A percentile compares a stretch with the other conserved stretches of the same genome.
phyloP scores from a whole-genome alignment of 352 stramenopile species.

The Stephanocyclus meneghinianus region DNA sequence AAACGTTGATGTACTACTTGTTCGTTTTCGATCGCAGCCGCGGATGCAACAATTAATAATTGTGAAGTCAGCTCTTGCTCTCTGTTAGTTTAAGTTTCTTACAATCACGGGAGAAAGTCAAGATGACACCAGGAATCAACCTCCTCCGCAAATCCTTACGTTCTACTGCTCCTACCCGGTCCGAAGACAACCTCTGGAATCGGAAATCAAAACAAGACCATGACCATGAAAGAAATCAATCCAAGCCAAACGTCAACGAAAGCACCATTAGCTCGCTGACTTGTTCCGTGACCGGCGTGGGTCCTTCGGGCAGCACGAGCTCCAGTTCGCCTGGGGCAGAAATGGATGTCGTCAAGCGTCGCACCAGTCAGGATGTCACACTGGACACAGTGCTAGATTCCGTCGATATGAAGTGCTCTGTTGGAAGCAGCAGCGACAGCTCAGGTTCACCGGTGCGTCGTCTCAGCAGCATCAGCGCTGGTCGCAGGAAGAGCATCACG shows the following conservation, averaged over 20 bases:
- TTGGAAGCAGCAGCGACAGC: background rate
- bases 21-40: too few relatives aligned
- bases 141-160: slow-evolving; percentile 4
- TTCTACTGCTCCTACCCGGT: background rate
- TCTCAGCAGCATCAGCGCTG: background rate
- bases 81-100: too few relatives aligned
- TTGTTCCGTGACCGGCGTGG: background rate
- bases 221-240: background rate
- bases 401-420: background rate
- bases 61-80: too few relatives aligned
- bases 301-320: background rate
- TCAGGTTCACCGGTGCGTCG: background rate
- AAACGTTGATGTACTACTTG: too few relatives aligned
- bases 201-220: background rate
- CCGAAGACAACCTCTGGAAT: background rate
- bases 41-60: too few relatives aligned
- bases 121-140: background rate
- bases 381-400: background rate
- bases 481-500: background rate
- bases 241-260: slow-evolving; percentile 1
- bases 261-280: slow-evolving; percentile 8
- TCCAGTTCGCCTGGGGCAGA: background rate
- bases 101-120: background rate
- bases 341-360: background rate
- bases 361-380: background rate